Evolutionary conservation across 768 basidiomycete species (phyloP), one percentile per base, ranked within the genome.

Genomic region (Glaciozyma antarctica): DNA sequence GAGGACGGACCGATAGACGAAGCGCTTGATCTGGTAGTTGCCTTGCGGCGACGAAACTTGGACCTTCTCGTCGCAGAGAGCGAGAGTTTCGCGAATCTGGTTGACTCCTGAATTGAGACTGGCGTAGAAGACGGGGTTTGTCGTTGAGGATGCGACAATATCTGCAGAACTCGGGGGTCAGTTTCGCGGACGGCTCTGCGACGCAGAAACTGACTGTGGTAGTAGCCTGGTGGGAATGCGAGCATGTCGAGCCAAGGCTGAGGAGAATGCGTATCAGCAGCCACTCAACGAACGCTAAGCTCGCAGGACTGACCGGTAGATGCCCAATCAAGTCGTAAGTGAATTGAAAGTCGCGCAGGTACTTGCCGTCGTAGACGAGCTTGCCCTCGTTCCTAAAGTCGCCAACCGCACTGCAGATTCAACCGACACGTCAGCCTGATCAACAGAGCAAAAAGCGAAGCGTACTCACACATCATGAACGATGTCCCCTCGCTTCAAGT

Each of bases 161-260:
- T 71, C 38, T 41, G 38, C 38, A 41, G 38, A 41, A 12, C 2
- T 41, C 32, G 32, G 32, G 5, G 38, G 38, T 41, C 38, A 41
- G 38, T 41, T 41, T 13, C 2, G 12, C 13, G 10, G 12, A 41
- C 38, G 38, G 38, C 12, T 10, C 38, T n/a, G 34, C 38, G 13
- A 41, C 10, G 38, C 2, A 41, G 13, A 15, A 41, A 41, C 38
- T 10, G 13, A 41, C 38, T 71, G 69, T 74, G 73, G 56, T 55
- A 74, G 58, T 65, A 63, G 9, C 53, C 55, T 0, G 72, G 72
- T 12, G 69, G 60, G 34, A 68, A 66, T 1, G 61, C 5, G 44
- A 74, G 62, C 57, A 69, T 61, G 62, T 74, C 71, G 55, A 74
- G 57, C 72, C 72, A 74, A 1, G 48, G 32, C 55, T 66, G 56